A percentile compares a stretch with the other conserved stretches of the same genome.
phyloP scores from a whole-genome alignment of 2,329 filamentous ascomycete genomes.

The Leptographium radiaticola region DNA sequence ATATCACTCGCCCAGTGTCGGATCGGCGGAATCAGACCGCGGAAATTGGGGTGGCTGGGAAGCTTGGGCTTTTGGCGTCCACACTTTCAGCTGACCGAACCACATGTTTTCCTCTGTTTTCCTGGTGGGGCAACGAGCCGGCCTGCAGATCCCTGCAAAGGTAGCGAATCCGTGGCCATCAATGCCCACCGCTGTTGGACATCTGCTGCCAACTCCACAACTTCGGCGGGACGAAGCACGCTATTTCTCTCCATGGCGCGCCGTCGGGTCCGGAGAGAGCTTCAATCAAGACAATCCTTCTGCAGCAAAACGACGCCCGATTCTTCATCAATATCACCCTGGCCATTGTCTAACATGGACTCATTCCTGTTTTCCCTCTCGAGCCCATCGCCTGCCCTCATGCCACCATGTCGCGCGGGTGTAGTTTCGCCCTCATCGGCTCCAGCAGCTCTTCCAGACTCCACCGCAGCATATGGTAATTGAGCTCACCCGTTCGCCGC shows the following conservation, averaged over 20 bases:
- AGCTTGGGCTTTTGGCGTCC: not conserved
- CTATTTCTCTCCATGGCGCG: too few relatives aligned
- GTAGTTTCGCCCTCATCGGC: constrained; percentile 4
- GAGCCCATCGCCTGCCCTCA: not conserved
- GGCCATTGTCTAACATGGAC: too few relatives aligned
- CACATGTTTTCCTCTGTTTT: not conserved
- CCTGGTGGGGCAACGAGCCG: not conserved
- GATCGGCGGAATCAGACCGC: not conserved
- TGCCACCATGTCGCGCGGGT: constrained; percentile 8
- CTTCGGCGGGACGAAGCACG: not conserved
- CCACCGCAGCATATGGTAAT: constrained; percentile 5
- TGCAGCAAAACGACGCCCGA: too few relatives aligned
- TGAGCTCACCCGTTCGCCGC: not conserved
- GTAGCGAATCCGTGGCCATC: not conserved
- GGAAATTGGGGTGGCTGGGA: constrained; percentile 1
- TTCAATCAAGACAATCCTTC: too few relatives aligned
- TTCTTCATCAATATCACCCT: not conserved
- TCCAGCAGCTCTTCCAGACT: constrained; percentile 5
- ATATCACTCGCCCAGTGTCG: not conserved
- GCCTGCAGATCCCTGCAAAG: not conserved
- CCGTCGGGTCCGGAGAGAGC: too few relatives aligned
- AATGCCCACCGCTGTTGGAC: not conserved
- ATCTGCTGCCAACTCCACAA: not conserved
- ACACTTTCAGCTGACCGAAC: not conserved
- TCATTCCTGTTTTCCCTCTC: too few relatives aligned